Percentiles rank a stretch among this genome's conserved stretches.
These are phyloP conservation scores for Raddia guianensis DNA, from an alignment of 176 grass and related monocot species.

Conservation along the genomic window DNA sequence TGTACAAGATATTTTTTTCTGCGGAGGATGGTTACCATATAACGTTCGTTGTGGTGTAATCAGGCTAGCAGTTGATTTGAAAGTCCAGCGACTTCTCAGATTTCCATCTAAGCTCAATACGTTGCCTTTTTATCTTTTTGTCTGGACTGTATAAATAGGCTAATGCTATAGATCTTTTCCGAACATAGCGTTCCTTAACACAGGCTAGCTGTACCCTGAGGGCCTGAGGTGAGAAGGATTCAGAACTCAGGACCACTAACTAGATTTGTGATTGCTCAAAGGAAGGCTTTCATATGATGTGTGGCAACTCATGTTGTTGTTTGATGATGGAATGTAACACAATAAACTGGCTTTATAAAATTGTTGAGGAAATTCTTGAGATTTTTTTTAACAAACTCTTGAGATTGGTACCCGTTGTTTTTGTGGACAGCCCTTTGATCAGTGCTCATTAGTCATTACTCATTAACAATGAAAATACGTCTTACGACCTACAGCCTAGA, in stretches of 20 bases:
- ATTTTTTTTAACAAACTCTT: no score
- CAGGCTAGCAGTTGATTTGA: neutral
- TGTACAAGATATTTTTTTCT: neutral
- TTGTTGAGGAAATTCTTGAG: no score
- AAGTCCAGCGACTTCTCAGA: neutral
- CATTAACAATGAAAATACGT: neutral
- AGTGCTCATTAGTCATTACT: neutral
- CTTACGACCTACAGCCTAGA: neutral
- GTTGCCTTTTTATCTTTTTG: neutral
- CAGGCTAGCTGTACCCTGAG: neutral
- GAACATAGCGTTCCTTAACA: neutral
- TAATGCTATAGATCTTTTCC: neutral
- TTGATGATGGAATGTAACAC: neutral
- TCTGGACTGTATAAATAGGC: slow-evolving; percentile 7
- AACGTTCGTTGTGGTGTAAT: slow-evolving; percentile 1
- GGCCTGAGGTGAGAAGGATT: neutral
- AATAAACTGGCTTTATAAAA: no score
- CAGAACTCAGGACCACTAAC: neutral
- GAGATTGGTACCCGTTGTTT: neutral
- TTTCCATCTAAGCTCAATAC: neutral
- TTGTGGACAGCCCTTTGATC: neutral
- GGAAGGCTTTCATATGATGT: neutral
- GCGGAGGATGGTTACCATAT: neutral
- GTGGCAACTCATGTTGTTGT: neutral
- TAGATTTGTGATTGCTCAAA: neutral